Percentiles rank a stretch among this genome's conserved stretches.
phyloP scores from a whole-genome alignment of 2,329 filamentous ascomycete species.

The Trichoderma guizhouense region DNA sequence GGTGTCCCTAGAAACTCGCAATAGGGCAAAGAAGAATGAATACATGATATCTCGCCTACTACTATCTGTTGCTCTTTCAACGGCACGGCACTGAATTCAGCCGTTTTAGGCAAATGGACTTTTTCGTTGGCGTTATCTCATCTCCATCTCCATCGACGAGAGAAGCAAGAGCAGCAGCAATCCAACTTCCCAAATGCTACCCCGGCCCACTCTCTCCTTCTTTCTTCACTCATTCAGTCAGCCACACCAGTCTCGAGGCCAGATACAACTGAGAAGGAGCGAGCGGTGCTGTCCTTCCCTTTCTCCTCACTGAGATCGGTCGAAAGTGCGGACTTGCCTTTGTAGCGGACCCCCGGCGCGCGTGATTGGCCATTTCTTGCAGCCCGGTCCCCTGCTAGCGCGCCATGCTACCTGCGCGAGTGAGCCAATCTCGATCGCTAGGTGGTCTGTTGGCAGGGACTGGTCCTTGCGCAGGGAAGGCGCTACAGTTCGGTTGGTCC shows the following conservation, averaged over 20 bases:
- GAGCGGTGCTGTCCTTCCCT: not conserved
- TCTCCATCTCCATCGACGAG: not conserved
- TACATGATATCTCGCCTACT: not conserved
- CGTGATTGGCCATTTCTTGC: slow-evolving; percentile 16
- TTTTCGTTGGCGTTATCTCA: not conserved
- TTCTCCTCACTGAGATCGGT: slow-evolving; percentile 10
- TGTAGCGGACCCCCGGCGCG: slow-evolving; percentile 2
- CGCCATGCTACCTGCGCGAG: slow-evolving; percentile 26
- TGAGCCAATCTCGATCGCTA: slow-evolving; percentile 41
- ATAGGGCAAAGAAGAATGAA: not conserved
- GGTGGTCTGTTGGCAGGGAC: slow-evolving; percentile 27
- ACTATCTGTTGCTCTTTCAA: not conserved
- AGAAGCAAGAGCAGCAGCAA: not conserved
- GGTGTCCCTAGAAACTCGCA: not conserved
- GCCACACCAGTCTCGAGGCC: not conserved
- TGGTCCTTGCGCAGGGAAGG: slow-evolving; percentile 29
- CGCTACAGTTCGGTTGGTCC: slow-evolving; percentile 45
- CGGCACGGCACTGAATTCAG: not conserved
- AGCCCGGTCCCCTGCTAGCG: slow-evolving; percentile 1
- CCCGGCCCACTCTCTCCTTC: not conserved
- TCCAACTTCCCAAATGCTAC: not conserved
- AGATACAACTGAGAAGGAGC: not conserved
- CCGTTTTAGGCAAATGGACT: slow-evolving; percentile 5
- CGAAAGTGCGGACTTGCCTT: slow-evolving; percentile 13
- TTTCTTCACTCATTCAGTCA: slow-evolving; percentile 10